Percentiles rank a stretch among this genome's conserved stretches.
Conservation (phyloP, 2,329 filamentous ascomycete species). For the Microcera coccophila region DNA sequence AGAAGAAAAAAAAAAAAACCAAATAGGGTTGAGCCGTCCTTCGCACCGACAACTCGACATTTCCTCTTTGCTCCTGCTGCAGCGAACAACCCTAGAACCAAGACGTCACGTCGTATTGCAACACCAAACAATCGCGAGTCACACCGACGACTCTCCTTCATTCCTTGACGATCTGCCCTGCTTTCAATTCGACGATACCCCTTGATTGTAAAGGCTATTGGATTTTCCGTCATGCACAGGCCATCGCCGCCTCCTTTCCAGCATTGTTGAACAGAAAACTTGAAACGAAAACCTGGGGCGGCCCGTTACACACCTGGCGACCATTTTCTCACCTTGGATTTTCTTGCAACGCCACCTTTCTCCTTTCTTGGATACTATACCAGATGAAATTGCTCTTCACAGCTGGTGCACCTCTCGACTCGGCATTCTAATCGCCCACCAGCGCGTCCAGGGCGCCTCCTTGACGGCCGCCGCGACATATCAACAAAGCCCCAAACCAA, state of each 20-base stretch:
- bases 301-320: constrained; percentile 6
- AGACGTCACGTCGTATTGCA: too few relatives aligned
- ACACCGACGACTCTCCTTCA: neutral
- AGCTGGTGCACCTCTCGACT: too few relatives aligned
- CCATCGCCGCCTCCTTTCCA: constrained; percentile 14
- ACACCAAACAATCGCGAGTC: constrained; percentile 18
- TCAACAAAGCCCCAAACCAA: constrained; percentile 20
- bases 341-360: constrained; percentile 4
- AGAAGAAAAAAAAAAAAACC: too few relatives aligned
- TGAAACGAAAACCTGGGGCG: constrained; percentile 12
- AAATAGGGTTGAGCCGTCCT: too few relatives aligned
- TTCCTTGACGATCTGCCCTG: constrained; percentile 3
- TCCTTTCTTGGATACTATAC: constrained; percentile 4
- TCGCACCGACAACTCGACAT: too few relatives aligned
- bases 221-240: constrained; percentile 19
- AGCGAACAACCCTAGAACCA: too few relatives aligned
- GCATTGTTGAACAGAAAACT: constrained; percentile 7
- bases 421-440: constrained; percentile 7
- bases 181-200: constrained; percentile 3
- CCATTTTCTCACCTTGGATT: constrained; percentile 6
- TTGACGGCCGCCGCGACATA: constrained; percentile 10
- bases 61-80: too few relatives aligned
- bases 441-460: constrained; percentile 1
- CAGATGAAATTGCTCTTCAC: constrained; percentile 1
- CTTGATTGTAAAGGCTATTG: constrained; percentile 5